Conservation (phyloP, 257 asterid species). For the Asclepias syriaca region DNA sequence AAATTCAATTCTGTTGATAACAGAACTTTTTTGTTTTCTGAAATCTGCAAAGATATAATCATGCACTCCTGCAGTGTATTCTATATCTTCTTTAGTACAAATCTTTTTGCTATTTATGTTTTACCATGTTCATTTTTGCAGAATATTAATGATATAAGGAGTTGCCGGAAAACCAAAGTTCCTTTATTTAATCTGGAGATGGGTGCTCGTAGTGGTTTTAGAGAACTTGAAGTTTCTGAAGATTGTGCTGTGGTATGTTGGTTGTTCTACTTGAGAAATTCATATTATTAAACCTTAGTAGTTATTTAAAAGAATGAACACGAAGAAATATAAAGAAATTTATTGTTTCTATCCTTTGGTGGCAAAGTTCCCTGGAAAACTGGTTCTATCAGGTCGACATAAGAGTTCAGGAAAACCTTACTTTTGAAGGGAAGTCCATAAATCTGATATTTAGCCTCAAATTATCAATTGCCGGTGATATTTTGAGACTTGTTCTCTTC, state of each 20-base stretch:
- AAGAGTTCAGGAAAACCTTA: neutral
- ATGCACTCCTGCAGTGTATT: neutral
- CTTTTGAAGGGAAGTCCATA: neutral
- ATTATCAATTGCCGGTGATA: neutral
- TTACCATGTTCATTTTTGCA: slow-evolving; percentile 20
- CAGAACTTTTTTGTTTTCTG: neutral
- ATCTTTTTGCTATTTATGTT: neutral
- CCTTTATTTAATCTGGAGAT: slow-evolving; percentile 89
- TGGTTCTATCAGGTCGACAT: neutral
- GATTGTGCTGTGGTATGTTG: slow-evolving; percentile 94
- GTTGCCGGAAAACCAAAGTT: slow-evolving; percentile 67
- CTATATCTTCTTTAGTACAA: neutral
- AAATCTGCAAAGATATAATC: neutral
- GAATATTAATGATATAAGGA: slow-evolving; percentile 84
- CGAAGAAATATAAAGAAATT: neutral
- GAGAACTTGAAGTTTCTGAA: slow-evolving; percentile 90
- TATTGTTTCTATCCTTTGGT: neutral
- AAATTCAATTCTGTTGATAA: neutral
- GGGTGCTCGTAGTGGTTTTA: slow-evolving; percentile 86
- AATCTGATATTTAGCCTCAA: neutral
- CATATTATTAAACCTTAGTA: neutral
- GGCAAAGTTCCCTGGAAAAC: neutral
- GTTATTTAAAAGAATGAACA: neutral
- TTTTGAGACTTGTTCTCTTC: neutral
- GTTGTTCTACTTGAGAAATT: neutral